Conservation (phyloP, 2,329 filamentous ascomycete genomes). For the Cordyceps cateniannulata region DNA sequence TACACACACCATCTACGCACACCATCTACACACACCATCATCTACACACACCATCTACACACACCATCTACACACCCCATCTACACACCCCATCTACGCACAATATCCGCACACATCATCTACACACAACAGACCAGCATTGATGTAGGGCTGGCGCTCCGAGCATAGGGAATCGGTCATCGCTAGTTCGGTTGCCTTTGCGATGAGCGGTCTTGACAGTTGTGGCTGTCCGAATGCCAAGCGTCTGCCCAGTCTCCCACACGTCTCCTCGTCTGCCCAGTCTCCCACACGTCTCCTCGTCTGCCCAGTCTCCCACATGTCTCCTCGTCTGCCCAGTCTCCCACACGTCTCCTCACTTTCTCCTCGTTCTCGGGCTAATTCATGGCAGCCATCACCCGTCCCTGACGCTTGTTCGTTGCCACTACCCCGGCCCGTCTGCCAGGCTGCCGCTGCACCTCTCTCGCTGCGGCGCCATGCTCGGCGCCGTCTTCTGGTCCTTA, state of each 20-base stretch:
- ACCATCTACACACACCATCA: background rate
- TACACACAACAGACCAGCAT: background rate
- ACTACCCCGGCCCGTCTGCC: background rate
- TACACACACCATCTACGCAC: too few relatives aligned
- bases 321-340: background rate
- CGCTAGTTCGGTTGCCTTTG: background rate
- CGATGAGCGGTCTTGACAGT: background rate
- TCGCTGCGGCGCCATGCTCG: background rate
- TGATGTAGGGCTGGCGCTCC: background rate
- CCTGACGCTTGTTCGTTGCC: background rate
- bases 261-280: too few relatives aligned
- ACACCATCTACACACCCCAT: background rate
- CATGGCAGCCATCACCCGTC: background rate
- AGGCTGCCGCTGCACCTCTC: background rate
- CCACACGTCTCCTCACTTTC: background rate
- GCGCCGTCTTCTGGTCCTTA: background rate
- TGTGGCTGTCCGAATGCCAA: background rate
- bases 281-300: too few relatives aligned
- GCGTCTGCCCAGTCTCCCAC: background rate
- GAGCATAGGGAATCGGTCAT: background rate
- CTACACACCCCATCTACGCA: background rate
- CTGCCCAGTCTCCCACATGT: too few relatives aligned
- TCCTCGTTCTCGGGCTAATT: background rate
- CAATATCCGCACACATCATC: too few relatives aligned
- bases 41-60: background rate